Conservation (phyloP, 495 filamentous ascomycete species). For the Aspergillus indologenus region DNA sequence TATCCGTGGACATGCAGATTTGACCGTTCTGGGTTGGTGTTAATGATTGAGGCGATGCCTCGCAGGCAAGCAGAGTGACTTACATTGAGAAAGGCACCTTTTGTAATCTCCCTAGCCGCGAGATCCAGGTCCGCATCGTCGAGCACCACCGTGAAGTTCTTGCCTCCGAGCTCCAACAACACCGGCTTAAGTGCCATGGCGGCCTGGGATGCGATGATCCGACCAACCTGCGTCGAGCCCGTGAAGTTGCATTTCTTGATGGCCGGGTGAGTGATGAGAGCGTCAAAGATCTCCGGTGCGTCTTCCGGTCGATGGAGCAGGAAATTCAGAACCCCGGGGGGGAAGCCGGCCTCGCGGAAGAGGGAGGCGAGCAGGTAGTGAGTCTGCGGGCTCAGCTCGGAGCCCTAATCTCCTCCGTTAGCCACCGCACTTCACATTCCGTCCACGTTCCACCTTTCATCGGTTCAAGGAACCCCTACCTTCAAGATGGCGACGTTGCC, state of each 20-base stretch:
- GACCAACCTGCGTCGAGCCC: slow-evolving; percentile 57
- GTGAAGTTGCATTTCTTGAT: slow-evolving; percentile 70
- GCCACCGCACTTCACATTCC: too few species aligned
- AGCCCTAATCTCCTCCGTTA: slow-evolving; percentile 21
- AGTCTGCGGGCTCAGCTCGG: slow-evolving; percentile 64
- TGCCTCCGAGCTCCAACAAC: slow-evolving; percentile 66
- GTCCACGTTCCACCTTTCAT: too few species aligned
- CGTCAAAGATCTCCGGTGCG: slow-evolving; percentile 52
- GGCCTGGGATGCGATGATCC: slow-evolving; percentile 54
- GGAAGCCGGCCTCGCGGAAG: slow-evolving; percentile 22
- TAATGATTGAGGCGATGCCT: too few species aligned
- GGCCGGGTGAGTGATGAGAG: slow-evolving; percentile 52
- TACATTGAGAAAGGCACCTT: slow-evolving; percentile 36
- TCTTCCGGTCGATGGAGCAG: slow-evolving; percentile 50
- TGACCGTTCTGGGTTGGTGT: slow-evolving; percentile 48
- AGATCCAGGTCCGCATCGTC: slow-evolving; percentile 61
- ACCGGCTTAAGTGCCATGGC: slow-evolving; percentile 66
- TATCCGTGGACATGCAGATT: slow-evolving; percentile 81
- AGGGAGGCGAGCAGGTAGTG: slow-evolving; percentile 46
- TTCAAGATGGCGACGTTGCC: slow-evolving; percentile 70
- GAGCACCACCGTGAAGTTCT: slow-evolving; percentile 61
- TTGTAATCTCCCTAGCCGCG: slow-evolving; percentile 50
- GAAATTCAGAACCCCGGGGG: slow-evolving; percentile 54
- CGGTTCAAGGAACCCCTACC: slow-evolving; percentile 19
- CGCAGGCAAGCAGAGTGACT: too few species aligned